A percentile compares a stretch with the other conserved stretches of the same genome.
Conservation (phyloP, 441 rosid genomes). For the Sinapis alba region DNA sequence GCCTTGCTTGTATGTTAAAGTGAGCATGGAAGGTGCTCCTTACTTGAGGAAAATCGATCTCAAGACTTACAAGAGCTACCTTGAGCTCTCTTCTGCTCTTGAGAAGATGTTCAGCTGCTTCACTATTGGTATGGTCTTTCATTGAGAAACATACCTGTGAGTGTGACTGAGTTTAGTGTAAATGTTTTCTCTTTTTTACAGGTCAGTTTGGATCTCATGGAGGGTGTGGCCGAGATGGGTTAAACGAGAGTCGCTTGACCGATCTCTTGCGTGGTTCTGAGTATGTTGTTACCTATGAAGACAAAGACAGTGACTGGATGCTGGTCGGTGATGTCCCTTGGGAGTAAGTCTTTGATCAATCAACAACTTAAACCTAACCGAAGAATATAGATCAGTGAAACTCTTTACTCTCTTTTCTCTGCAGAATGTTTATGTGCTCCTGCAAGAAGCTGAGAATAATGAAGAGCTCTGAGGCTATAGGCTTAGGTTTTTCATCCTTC, state of each 20-base stretch:
- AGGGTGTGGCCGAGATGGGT: constrained; percentile 50
- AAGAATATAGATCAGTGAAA: background rate
- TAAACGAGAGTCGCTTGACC: constrained; percentile 58
- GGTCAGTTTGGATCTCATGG: constrained; percentile 70
- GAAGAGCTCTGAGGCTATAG: constrained; percentile 81
- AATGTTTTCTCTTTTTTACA: constrained; percentile 23
- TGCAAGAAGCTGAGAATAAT: constrained; percentile 76
- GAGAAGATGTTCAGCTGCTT: constrained; percentile 81
- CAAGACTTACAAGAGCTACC: constrained; percentile 60
- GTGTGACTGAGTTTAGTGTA: background rate
- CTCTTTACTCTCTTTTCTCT: constrained; percentile 16
- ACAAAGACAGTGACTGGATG: constrained; percentile 91
- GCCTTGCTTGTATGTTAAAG: constrained; percentile 66
- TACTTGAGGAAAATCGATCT: constrained; percentile 80
- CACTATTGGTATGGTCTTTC: constrained; percentile 56
- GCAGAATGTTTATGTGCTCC: constrained; percentile 69
- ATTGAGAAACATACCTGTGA: background rate
- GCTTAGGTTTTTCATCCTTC: constrained; percentile 52
- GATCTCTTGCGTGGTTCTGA: constrained; percentile 79
- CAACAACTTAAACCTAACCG: background rate
- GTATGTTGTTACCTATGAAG: constrained; percentile 82
- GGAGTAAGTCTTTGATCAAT: constrained; percentile 61
- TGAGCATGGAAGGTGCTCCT: constrained; percentile 87
- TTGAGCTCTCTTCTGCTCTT: constrained; percentile 65
- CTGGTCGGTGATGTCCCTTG: constrained; percentile 91